A percentile compares a stretch with the other conserved stretches of the same genome.
Conservation (phyloP, 805 yeast species). For the Cyberlindnera mississippiensis region DNA sequence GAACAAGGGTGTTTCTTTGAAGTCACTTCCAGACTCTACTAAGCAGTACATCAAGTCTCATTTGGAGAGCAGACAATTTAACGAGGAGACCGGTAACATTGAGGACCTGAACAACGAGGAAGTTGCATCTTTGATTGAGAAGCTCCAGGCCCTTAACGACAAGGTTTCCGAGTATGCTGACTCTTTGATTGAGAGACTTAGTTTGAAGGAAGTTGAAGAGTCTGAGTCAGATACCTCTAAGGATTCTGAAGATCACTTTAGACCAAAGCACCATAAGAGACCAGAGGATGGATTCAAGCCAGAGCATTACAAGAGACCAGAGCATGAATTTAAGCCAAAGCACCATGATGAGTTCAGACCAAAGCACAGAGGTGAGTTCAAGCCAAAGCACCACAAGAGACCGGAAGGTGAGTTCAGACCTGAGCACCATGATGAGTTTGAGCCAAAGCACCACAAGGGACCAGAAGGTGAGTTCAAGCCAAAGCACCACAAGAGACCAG, state of each 20-base stretch:
- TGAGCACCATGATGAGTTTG: not conserved
- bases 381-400: too few relatives aligned
- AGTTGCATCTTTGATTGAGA: conserved; percentile 1
- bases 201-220: not conserved
- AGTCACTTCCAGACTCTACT: not conserved
- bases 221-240: too few relatives aligned
- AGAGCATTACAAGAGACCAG: conserved; percentile 1
- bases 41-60: not conserved
- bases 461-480: not conserved
- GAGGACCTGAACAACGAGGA: conserved; percentile 10
- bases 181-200: not conserved
- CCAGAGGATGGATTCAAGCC: not conserved
- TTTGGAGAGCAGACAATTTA: conserved; percentile 6
- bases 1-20: not conserved
- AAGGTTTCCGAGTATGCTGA: conserved; percentile 1
- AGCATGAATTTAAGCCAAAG: not conserved
- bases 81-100: not conserved
- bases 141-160: not conserved
- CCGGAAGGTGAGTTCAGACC: too few relatives aligned
- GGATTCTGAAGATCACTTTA: too few relatives aligned
- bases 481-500: too few relatives aligned
- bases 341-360: too few relatives aligned
- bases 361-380: too few relatives aligned
- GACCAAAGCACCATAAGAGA: too few relatives aligned
- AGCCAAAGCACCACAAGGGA: conserved; percentile 1